phyloP scores from a whole-genome alignment of 352 stramenopile genomes.

The Phytopythium chamaehyphon region DNA sequence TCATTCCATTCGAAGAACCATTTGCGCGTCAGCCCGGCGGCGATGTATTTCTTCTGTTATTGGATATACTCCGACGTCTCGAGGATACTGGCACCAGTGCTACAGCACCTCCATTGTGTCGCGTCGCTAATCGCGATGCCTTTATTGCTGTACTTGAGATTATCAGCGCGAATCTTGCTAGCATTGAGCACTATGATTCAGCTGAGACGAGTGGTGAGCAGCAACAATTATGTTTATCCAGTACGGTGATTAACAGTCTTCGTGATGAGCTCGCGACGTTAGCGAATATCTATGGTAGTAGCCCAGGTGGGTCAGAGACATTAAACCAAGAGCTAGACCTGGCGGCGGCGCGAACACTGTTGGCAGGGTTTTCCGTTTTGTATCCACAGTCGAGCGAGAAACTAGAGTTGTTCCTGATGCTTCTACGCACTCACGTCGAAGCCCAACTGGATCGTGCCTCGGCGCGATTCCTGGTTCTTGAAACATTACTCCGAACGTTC shows the following conservation, averaged over 20 bases:
- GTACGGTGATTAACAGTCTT: constrained; percentile 27
- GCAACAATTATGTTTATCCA: constrained; percentile 34
- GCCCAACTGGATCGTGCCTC: constrained; percentile 23
- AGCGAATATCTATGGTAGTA: constrained; percentile 21
- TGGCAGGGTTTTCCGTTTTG: constrained; percentile 54
- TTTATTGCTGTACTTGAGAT: constrained; percentile 48
- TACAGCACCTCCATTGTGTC: not conserved
- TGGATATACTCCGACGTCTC: constrained; percentile 47
- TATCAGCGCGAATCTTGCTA: constrained; percentile 63
- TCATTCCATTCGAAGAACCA: constrained; percentile 62
- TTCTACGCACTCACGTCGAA: constrained; percentile 44
- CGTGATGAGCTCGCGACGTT: constrained; percentile 48
- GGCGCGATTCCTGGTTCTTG: constrained; percentile 50
- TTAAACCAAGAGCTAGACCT: constrained; percentile 29
- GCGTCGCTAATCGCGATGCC: constrained; percentile 5
- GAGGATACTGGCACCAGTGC: not conserved
- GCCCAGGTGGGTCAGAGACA: not conserved
- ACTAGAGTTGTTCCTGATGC: constrained; percentile 53
- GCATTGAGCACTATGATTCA: constrained; percentile 55
- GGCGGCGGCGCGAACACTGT: constrained; percentile 59
- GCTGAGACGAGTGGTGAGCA: constrained; percentile 13
- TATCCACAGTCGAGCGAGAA: constrained; percentile 65
- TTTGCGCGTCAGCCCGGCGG: constrained; percentile 69
- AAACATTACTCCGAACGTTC: constrained; percentile 50
- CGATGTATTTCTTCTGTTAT: constrained; percentile 42